Conservation (phyloP, 345 rosid genomes). For the Syzygium aqueum region DNA sequence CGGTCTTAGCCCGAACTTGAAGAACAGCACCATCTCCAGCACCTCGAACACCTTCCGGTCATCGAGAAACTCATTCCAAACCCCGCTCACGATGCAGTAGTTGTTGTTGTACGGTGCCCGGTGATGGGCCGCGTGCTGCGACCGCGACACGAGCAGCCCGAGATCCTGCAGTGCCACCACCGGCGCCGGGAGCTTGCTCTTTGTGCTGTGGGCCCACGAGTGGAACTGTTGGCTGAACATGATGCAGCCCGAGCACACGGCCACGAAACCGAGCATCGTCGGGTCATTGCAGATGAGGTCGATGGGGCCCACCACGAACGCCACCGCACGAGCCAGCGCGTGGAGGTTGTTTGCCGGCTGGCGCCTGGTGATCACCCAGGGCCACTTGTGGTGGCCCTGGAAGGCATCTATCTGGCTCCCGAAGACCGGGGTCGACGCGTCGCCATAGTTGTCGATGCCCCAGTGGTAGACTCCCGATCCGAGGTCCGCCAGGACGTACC, state of each 20-base stretch:
- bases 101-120: constrained; percentile 74
- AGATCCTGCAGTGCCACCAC: constrained; percentile 66
- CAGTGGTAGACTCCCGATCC: constrained; percentile 92
- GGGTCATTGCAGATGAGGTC: constrained; percentile 43
- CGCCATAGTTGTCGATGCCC: constrained; percentile 89
- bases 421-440: constrained; percentile 54
- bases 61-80: constrained; percentile 69
- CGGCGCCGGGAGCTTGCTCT: constrained; percentile 61
- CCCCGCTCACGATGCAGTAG: constrained; percentile 86
- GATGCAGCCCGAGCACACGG: constrained; percentile 52
- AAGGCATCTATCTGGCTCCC: constrained; percentile 82
- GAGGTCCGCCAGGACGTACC: constrained; percentile 72
- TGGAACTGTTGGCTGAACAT: constrained; percentile 94
- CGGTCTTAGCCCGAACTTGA: constrained; percentile 50
- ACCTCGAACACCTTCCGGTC: constrained; percentile 49
- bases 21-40: constrained; percentile 65
- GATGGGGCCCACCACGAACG: constrained; percentile 56
- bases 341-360: constrained; percentile 86
- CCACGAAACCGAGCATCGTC: constrained; percentile 41
- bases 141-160: constrained; percentile 60
- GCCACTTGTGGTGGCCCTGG: constrained; percentile 92
- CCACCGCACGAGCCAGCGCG: constrained; percentile 43
- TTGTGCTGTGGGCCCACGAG: constrained; percentile 93
- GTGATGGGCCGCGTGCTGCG: constrained; percentile 67
- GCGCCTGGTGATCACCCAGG: constrained; percentile 80